phyloP scores from a whole-genome alignment of 306 rosid species.

The Ziziphus jujuba region DNA sequence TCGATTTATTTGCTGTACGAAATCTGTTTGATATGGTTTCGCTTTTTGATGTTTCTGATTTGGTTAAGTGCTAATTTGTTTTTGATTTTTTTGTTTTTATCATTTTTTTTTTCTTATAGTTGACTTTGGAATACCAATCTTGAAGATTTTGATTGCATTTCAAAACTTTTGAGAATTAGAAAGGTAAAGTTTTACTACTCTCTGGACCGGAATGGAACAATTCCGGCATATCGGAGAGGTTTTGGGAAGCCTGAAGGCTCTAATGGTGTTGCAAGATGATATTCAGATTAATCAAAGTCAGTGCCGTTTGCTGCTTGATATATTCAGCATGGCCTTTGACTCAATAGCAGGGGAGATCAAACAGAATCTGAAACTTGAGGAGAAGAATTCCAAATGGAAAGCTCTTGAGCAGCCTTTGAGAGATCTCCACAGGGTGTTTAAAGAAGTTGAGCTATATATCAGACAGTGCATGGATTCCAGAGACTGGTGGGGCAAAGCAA shows the following conservation, averaged over 20 bases:
- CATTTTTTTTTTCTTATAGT: not conserved
- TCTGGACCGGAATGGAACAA: slow-evolving; percentile 78
- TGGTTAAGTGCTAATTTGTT: not conserved
- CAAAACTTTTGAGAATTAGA: not conserved
- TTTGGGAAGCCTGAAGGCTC: slow-evolving; percentile 81
- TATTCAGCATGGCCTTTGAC: slow-evolving; percentile 68
- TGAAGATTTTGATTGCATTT: slow-evolving; percentile 8
- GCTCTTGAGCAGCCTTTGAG: slow-evolving; percentile 71
- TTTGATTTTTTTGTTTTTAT: not conserved
- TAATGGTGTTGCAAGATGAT: slow-evolving; percentile 77
- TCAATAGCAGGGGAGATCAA: slow-evolving; percentile 75
- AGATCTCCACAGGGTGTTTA: slow-evolving; percentile 72
- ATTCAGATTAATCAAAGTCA: slow-evolving; percentile 71
- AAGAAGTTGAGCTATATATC: slow-evolving; percentile 75
- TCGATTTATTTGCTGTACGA: not conserved
- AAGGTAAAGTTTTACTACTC: not conserved
- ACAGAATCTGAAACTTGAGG: slow-evolving; percentile 65
- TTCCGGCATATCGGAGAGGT: slow-evolving; percentile 98
- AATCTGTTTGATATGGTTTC: not conserved
- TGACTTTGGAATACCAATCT: slow-evolving; percentile 3
- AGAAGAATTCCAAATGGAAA: slow-evolving; percentile 81
- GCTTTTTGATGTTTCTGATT: not conserved
- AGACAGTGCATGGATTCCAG: slow-evolving; percentile 64
- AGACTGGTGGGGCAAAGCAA: slow-evolving; percentile 77
- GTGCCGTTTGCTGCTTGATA: slow-evolving; percentile 59